Conservation (phyloP, 176 grass and related monocot species). For the Carex cristatella region DNA sequence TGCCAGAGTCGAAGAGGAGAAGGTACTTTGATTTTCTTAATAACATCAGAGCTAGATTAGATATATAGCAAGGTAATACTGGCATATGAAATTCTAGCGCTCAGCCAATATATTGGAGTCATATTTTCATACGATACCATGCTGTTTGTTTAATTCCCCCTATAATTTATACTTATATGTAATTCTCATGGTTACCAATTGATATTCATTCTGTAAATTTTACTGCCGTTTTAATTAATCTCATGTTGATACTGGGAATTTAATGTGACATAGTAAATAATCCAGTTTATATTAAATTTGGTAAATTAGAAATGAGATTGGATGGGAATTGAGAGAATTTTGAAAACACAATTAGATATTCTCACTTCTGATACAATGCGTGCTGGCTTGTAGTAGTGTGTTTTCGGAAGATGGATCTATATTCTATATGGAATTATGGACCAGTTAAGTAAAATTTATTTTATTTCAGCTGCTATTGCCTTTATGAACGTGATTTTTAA, state of each 20-base stretch:
- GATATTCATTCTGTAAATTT: background rate
- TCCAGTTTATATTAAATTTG: background rate
- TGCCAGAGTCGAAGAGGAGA: slow-evolving; percentile 49
- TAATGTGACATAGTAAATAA: background rate
- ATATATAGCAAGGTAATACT: background rate
- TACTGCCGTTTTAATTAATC: background rate
- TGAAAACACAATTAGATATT: background rate
- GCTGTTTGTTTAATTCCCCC: background rate
- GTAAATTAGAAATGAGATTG: background rate
- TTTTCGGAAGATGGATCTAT: background rate
- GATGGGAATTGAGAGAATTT: background rate
- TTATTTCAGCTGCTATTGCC: background rate
- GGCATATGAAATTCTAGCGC: background rate
- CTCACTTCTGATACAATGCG: background rate
- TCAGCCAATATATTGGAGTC: background rate
- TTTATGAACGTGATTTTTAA: background rate
- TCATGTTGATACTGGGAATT: background rate
- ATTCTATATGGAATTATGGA: background rate
- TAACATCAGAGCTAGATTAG: background rate
- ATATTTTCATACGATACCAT: background rate
- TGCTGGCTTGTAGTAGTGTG: background rate
- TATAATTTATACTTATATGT: background rate
- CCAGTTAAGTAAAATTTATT: background rate
- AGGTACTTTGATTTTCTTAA: slow-evolving; percentile 35
- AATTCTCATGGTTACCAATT: background rate